Conservation (phyloP, 2,329 filamentous ascomycete species). For the Penicillium sp. region DNA sequence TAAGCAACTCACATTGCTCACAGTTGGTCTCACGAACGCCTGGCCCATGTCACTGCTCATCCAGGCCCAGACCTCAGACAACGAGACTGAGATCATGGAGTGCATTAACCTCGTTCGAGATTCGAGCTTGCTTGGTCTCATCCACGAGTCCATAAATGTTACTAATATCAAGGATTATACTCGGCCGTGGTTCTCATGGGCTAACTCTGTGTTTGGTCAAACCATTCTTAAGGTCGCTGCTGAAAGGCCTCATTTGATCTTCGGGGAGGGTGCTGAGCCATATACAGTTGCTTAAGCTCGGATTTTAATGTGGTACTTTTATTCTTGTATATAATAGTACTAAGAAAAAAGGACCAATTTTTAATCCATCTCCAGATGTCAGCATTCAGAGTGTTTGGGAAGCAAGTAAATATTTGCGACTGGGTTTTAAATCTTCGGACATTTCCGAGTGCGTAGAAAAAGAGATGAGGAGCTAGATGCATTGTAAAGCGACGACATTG, state of each 20-base stretch:
- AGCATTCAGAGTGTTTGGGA: not conserved
- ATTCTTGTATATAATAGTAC: not conserved
- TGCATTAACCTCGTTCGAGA: constrained; percentile 74
- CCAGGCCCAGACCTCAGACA: constrained; percentile 83
- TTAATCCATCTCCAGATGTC: not conserved
- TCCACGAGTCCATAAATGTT: constrained; percentile 93
- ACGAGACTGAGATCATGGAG: constrained; percentile 75
- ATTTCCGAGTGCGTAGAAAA: no score
- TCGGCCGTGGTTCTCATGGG: constrained; percentile 95
- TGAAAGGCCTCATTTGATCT: constrained; percentile 84
- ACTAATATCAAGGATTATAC: constrained; percentile 71
- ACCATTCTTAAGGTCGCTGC: constrained; percentile 87
- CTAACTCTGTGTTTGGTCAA: constrained; percentile 92
- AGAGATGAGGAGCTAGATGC: no score
- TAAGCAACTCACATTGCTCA: constrained; percentile 6
- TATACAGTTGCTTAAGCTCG: constrained; percentile 22
- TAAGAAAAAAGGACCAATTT: not conserved
- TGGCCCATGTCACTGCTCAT: constrained; percentile 97
- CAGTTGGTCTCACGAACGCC: constrained; percentile 80
- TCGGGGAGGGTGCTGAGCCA: constrained; percentile 58
- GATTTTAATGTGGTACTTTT: not conserved
- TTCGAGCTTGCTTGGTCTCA: constrained; percentile 73
- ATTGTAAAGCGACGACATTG: not conserved
- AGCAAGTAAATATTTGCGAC: no score
- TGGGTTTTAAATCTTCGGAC: no score